Evolutionary conservation across 2,329 filamentous ascomycete genomes (phyloP).

Genomic region (Chrysoporthe deuterocubensis): DNA sequence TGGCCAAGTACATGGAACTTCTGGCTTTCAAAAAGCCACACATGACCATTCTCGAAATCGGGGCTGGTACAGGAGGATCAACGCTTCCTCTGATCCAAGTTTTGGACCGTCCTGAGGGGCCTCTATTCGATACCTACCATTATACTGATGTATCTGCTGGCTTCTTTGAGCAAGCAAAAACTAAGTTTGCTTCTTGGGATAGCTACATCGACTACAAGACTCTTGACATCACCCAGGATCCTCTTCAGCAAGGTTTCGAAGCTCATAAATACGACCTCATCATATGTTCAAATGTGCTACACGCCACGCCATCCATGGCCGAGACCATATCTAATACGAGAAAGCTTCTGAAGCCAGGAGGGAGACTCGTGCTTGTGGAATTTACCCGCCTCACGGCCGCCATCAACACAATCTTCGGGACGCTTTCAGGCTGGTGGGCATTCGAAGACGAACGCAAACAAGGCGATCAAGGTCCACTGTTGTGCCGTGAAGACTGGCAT

Average conservation of each 20-base stretch:
- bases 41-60: conserved; percentile 20
- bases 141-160: conserved; percentile 46
- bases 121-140: conserved; percentile 38
- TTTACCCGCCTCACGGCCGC: conserved; percentile 20
- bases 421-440: conserved; percentile 19
- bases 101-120: conserved; percentile 23
- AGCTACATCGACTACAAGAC: conserved; percentile 35
- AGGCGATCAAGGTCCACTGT: conserved; percentile 20
- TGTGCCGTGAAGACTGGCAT: conserved; percentile 4
- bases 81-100: conserved; percentile 24
- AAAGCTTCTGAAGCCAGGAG: conserved; percentile 39
- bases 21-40: conserved; percentile 14
- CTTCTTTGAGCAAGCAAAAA: conserved; percentile 42
- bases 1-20: conserved; percentile 13
- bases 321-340: conserved; percentile 34
- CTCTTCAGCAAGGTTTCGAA: conserved; percentile 37
- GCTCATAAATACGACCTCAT: conserved; percentile 37
- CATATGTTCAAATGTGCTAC: conserved; percentile 38
- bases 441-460: conserved; percentile 11
- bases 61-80: conserved; percentile 33
- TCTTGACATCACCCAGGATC: conserved; percentile 37
- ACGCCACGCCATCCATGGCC: conserved; percentile 34
- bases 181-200: conserved; percentile 34
- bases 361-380: conserved; percentile 37
- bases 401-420: conserved; percentile 14